Percentiles rank a stretch among this genome's conserved stretches.
phyloP scores from a whole-genome alignment of 179 eudicot species.

The Drosera spatulata region DNA sequence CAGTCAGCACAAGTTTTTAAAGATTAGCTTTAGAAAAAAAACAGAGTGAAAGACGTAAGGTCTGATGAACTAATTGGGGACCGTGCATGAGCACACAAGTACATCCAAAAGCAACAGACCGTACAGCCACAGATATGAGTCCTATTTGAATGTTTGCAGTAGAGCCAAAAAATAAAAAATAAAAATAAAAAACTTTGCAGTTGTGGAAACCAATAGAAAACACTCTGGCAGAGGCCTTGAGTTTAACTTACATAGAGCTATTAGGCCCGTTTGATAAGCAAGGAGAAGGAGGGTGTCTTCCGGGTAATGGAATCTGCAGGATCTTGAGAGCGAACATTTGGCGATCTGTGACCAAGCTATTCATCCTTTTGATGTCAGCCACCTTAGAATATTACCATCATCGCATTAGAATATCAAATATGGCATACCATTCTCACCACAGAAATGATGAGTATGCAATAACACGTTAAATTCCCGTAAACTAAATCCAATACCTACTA shows the following conservation, averaged over 20 bases:
- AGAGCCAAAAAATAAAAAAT: too few species aligned
- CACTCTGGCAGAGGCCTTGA: too few species aligned
- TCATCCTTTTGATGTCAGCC: conserved; percentile 79
- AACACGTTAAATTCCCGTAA: background rate
- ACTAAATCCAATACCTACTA: background rate
- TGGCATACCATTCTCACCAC: background rate
- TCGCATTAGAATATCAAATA: conserved; percentile 3
- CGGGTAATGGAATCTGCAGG: conserved; percentile 81
- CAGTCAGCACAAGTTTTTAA: too few species aligned
- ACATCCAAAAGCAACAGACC: too few species aligned
- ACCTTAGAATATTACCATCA: conserved; percentile 36
- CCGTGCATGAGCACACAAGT: too few species aligned
- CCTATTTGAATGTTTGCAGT: too few species aligned
- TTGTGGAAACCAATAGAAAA: too few species aligned
- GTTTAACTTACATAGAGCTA: conserved; percentile 29
- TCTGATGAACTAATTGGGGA: too few species aligned
- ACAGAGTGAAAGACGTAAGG: too few species aligned
- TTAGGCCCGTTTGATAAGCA: conserved; percentile 47
- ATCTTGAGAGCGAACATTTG: conserved; percentile 96
- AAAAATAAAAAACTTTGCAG: too few species aligned
- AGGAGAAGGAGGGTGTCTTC: conserved; percentile 89
- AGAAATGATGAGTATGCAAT: background rate
- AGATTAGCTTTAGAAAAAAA: too few species aligned
- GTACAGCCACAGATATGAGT: too few species aligned
- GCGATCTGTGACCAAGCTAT: conserved; percentile 73